Evolutionary conservation across 331 rosid species (phyloP).

Genomic region (Erythrophleum ivorense): DNA sequence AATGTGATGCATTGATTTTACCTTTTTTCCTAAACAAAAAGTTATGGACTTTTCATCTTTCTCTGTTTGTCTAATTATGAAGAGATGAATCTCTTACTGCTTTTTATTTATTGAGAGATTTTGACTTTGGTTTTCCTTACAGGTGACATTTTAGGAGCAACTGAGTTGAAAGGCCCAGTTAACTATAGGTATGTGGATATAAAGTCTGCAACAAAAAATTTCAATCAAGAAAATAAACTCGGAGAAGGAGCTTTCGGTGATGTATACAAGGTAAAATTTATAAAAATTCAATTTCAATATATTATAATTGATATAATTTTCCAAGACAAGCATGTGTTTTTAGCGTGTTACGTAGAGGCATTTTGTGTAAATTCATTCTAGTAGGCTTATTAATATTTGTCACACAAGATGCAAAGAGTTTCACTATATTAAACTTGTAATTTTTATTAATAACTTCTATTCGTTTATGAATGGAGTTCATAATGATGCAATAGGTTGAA

Average conservation of each 20-base stretch:
- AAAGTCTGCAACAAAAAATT: slow-evolving; percentile 63
- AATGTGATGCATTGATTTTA: background rate
- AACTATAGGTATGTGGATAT: slow-evolving; percentile 56
- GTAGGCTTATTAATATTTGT: too few relatives aligned
- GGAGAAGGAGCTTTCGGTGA: slow-evolving; percentile 75
- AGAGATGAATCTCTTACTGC: background rate
- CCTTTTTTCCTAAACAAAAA: background rate
- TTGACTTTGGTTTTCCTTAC: background rate
- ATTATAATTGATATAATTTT: background rate
- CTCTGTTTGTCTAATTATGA: background rate
- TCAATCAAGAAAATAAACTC: slow-evolving; percentile 59
- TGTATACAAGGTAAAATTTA: background rate
- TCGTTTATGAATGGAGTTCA: too few relatives aligned
- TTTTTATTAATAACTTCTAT: too few relatives aligned
- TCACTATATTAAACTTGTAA: too few relatives aligned
- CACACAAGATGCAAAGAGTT: too few relatives aligned
- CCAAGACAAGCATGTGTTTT: background rate
- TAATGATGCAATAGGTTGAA: too few relatives aligned
- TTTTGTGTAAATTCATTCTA: too few relatives aligned
- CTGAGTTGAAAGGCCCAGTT: slow-evolving; percentile 69
- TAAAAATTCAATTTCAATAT: background rate
- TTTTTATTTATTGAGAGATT: background rate
- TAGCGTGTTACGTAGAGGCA: background rate
- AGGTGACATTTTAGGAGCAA: slow-evolving; percentile 37
- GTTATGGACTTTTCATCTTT: too few relatives aligned